A percentile compares a stretch with the other conserved stretches of the same genome.
Conservation (phyloP, 2,329 filamentous ascomycete species). For the Plectosphaerella sp. region DNA sequence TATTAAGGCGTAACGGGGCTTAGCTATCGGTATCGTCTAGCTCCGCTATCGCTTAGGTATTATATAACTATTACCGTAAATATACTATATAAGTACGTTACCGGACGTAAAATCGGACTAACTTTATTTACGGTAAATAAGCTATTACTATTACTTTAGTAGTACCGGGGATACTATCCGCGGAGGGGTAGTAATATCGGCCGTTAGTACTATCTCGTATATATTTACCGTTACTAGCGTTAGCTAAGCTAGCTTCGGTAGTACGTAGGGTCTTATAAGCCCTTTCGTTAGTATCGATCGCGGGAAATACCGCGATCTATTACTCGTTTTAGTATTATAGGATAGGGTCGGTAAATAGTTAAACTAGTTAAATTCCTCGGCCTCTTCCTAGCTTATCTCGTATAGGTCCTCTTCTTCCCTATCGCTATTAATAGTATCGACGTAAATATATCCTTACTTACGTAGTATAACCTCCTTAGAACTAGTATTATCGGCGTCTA, state of each 20-base stretch:
- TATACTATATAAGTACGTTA: not conserved
- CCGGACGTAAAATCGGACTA: not conserved
- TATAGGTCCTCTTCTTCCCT: not conserved
- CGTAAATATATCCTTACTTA: no score
- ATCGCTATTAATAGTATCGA: no score
- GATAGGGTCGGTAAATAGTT: not conserved
- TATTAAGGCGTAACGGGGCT: no score
- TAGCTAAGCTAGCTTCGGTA: no score
- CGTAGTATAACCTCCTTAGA: no score
- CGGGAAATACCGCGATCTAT: no score
- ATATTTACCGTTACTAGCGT: not conserved
- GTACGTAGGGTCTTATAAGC: no score
- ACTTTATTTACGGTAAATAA: not conserved
- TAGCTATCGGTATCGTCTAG: not conserved
- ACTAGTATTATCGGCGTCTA: not conserved
- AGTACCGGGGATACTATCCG: no score
- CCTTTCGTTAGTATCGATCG: no score
- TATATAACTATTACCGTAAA: not conserved
- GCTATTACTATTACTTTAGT: not conserved
- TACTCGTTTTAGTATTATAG: not conserved
- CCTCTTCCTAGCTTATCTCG: conserved; percentile 8
- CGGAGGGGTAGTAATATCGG: no score
- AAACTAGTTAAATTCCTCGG: conserved; percentile 1
- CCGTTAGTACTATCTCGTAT: not conserved
- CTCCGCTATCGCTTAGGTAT: no score